Conservation (phyloP, 495 filamentous ascomycete genomes). For the Xylaria telfairii region DNA sequence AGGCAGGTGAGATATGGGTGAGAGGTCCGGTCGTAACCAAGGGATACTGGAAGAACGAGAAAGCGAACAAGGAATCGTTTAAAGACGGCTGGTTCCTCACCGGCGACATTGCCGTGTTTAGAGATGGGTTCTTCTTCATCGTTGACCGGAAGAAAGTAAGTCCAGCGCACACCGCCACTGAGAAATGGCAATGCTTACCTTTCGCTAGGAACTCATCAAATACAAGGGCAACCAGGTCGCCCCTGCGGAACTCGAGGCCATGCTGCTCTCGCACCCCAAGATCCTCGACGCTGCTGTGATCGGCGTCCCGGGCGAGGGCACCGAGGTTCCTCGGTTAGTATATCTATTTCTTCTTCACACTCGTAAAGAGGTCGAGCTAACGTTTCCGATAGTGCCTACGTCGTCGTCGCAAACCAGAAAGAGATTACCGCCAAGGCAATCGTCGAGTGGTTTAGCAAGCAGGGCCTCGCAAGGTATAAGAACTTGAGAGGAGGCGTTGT, state of each 20-base stretch:
- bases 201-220: constrained; percentile 45
- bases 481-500: constrained; percentile 74
- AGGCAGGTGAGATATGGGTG: constrained; percentile 44
- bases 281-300: constrained; percentile 82
- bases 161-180: not conserved
- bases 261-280: constrained; percentile 69
- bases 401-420: constrained; percentile 61
- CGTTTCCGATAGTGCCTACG: constrained; percentile 63
- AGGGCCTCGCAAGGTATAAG: constrained; percentile 71
- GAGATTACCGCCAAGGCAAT: constrained; percentile 37
- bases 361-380: not conserved
- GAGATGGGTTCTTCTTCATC: constrained; percentile 56
- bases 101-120: constrained; percentile 67
- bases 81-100: constrained; percentile 71
- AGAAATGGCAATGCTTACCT: not conserved
- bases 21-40: constrained; percentile 65
- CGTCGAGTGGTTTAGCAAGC: constrained; percentile 42
- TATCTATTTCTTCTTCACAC: not conserved
- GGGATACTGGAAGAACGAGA: constrained; percentile 69
- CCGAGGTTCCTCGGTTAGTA: constrained; percentile 67
- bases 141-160: constrained; percentile 78
- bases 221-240: constrained; percentile 81
- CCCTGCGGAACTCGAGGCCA: constrained; percentile 65
- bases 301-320: constrained; percentile 69
- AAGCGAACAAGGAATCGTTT: constrained; percentile 66